phyloP scores from a whole-genome alignment of 2,329 filamentous ascomycete genomes.

The Oidium heveae region DNA sequence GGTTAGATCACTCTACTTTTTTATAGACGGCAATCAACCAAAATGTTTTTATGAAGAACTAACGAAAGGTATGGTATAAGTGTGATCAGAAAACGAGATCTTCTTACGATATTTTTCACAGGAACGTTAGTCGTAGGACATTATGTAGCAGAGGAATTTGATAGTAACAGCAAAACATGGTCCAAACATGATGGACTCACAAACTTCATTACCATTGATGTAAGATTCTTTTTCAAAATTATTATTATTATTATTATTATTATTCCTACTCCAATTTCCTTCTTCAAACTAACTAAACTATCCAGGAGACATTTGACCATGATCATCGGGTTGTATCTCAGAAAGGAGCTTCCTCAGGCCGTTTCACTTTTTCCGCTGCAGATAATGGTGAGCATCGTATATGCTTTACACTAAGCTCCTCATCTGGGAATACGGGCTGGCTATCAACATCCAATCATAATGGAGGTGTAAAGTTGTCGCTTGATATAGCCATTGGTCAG shows the following conservation, averaged over 20 bases:
- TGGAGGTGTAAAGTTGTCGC: slow-evolving; percentile 57
- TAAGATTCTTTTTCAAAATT: slow-evolving; percentile 16
- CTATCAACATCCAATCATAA: slow-evolving; percentile 36
- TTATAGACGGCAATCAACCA: slow-evolving; percentile 58
- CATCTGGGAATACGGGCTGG: slow-evolving; percentile 44
- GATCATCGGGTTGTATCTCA: slow-evolving; percentile 89
- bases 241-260: background rate
- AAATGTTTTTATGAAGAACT: slow-evolving; percentile 98
- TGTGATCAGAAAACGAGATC: background rate
- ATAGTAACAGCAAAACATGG: slow-evolving; percentile 44
- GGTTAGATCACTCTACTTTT: slow-evolving; percentile 80
- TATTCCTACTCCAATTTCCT: background rate
- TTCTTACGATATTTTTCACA: background rate
- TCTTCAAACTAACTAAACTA: background rate
- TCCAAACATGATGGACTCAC: slow-evolving; percentile 46
- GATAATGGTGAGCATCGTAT: slow-evolving; percentile 90
- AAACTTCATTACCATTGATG: slow-evolving; percentile 79
- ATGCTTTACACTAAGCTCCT: slow-evolving; percentile 73
- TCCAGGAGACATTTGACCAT: slow-evolving; percentile 76
- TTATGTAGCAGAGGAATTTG: slow-evolving; percentile 68
- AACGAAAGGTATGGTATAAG: slow-evolving; percentile 41
- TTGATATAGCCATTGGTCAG: slow-evolving; percentile 87
- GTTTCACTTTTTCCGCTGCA: slow-evolving; percentile 87
- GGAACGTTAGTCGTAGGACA: slow-evolving; percentile 77
- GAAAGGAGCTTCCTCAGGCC: slow-evolving; percentile 47